phyloP scores from a whole-genome alignment of 495 filamentous ascomycete genomes.

The Durotheca rogersii region DNA sequence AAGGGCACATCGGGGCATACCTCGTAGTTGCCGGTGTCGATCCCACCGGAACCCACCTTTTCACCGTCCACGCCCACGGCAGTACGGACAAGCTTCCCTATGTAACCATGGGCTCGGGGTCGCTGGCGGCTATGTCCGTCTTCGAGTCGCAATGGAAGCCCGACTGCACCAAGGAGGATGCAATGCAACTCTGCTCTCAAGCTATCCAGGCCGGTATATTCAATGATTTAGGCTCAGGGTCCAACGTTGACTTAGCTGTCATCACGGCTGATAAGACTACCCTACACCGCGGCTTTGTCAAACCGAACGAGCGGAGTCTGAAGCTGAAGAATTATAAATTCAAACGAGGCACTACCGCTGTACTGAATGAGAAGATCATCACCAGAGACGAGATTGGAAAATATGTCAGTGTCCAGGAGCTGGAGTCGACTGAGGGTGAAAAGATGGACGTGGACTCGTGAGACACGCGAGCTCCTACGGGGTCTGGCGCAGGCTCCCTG shows the following conservation, averaged over 20 bases:
- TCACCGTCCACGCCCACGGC: slow-evolving; percentile 98
- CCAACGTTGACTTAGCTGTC: slow-evolving; percentile 95
- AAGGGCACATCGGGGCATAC: slow-evolving; percentile 97
- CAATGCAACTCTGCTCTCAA: slow-evolving; percentile 76
- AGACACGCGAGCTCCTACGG: slow-evolving; percentile 7
- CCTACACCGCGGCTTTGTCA: slow-evolving; percentile 85
- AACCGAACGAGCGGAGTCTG: slow-evolving; percentile 84
- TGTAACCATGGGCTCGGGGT: slow-evolving; percentile 98
- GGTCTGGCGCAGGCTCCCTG: slow-evolving; percentile 8
- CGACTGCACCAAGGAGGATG: slow-evolving; percentile 73
- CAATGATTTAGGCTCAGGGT: slow-evolving; percentile 96
- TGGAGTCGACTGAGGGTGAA: slow-evolving; percentile 70
- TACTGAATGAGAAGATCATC: slow-evolving; percentile 90
- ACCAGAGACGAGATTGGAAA: slow-evolving; percentile 91
- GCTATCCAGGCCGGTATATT: slow-evolving; percentile 98
- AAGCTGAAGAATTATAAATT: slow-evolving; percentile 95
- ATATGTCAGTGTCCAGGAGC: slow-evolving; percentile 88
- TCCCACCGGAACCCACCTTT: slow-evolving; percentile 92
- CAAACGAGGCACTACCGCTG: slow-evolving; percentile 83
- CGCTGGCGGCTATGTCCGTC: slow-evolving; percentile 94
- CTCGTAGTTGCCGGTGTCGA: slow-evolving; percentile 97
- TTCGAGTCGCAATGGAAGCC: slow-evolving; percentile 97
- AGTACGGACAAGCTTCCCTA: slow-evolving; percentile 99
- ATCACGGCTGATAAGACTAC: slow-evolving; percentile 93
- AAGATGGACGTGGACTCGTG: slow-evolving; percentile 93